Conservation (phyloP, 2,329 filamentous ascomycete genomes). For the Colletotrichum cordylinicola region DNA sequence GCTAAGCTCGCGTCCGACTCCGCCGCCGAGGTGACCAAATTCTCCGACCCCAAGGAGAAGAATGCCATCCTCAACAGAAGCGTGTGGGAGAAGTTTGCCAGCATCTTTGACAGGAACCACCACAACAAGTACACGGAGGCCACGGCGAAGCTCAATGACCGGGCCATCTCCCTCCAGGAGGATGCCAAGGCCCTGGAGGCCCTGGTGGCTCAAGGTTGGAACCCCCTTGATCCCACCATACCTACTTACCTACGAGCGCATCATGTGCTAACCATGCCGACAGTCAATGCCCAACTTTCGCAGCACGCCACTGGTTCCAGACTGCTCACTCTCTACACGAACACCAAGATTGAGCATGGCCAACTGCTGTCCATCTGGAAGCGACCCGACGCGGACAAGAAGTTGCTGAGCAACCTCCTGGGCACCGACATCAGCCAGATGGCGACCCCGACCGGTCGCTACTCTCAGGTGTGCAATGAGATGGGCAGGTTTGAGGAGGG, state of each 20-base stretch:
- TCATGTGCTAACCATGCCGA: neutral
- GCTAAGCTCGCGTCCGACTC: neutral
- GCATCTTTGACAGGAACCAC: neutral
- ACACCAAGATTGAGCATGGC: neutral
- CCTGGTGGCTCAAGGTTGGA: neutral
- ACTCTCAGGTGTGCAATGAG: neutral
- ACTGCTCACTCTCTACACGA: neutral
- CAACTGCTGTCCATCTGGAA: neutral
- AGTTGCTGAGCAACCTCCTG: neutral
- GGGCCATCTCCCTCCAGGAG: neutral
- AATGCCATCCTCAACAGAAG: neutral
- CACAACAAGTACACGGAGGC: neutral
- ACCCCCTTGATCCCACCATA: neutral
- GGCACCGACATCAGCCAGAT: neutral
- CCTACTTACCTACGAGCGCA: neutral
- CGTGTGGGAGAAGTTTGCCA: neutral
- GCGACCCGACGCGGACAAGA: neutral
- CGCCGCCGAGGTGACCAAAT: neutral
- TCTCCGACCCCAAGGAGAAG: neutral
- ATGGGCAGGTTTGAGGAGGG: neutral
- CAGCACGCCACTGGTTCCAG: neutral
- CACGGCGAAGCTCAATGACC: neutral
- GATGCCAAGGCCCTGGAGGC: neutral
- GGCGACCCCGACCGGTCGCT: neutral
- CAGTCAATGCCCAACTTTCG: neutral